Evolutionary conservation across 495 filamentous ascomycete species (phyloP).

Genomic region (Lichina pygmaea): DNA sequence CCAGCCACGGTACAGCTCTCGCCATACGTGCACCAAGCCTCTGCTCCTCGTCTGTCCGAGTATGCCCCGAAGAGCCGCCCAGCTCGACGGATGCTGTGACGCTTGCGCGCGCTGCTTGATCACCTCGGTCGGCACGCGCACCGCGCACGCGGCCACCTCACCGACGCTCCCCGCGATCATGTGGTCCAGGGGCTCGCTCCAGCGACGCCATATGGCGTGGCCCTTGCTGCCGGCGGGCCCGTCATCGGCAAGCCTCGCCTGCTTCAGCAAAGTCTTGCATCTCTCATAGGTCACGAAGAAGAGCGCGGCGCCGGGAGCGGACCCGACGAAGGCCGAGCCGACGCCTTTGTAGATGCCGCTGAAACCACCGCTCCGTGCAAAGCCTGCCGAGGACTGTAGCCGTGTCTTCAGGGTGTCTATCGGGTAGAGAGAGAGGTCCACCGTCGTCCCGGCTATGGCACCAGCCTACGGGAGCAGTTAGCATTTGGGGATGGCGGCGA

Average conservation of each 20-base stretch:
- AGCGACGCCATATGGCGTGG: constrained; percentile 7
- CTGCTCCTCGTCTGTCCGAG: constrained; percentile 21
- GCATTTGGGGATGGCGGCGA: too few species aligned
- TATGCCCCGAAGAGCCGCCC: constrained; percentile 38
- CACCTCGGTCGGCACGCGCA: constrained; percentile 87
- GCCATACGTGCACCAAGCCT: constrained; percentile 30
- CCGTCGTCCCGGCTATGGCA: constrained; percentile 60
- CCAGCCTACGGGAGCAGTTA: constrained; percentile 24
- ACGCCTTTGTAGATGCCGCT: constrained; percentile 45
- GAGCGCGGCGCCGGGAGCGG: constrained; percentile 84
- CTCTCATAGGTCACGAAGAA: constrained; percentile 93
- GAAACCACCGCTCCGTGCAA: constrained; percentile 51
- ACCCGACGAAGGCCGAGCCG: constrained; percentile 54
- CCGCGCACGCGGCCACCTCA: constrained; percentile 76
- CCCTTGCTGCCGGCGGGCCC: constrained; percentile 2
- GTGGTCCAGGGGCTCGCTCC: constrained; percentile 24
- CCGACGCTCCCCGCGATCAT: constrained; percentile 74
- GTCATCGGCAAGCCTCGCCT: constrained; percentile 8
- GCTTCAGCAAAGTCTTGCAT: constrained; percentile 2
- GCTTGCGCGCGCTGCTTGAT: constrained; percentile 93
- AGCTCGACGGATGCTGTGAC: constrained; percentile 33
- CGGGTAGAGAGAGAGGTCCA: constrained; percentile 74
- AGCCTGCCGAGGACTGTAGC: constrained; percentile 64
- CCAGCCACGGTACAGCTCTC: constrained; percentile 76
- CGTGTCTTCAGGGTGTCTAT: constrained; percentile 85